phyloP scores from a whole-genome alignment of 2,329 filamentous ascomycete genomes.

The Penicillium sp. region DNA sequence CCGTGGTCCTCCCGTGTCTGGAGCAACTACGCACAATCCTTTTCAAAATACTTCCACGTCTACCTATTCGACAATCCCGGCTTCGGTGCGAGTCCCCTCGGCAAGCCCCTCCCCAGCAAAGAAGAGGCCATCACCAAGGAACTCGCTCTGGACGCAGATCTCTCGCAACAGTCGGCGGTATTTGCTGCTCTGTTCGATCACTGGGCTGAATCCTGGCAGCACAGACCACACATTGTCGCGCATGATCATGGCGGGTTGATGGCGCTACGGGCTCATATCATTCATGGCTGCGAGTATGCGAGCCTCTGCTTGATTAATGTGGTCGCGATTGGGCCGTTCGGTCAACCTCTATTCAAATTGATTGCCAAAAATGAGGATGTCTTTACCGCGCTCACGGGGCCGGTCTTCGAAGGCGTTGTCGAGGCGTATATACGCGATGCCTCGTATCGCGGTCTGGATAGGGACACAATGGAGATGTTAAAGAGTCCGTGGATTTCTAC shows the following conservation, averaged over 20 bases:
- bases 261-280: slow-evolving; percentile 41
- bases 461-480: slow-evolving; percentile 40
- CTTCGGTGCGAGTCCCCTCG: slow-evolving; percentile 44
- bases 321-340: slow-evolving; percentile 48
- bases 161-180: slow-evolving; percentile 43
- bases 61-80: slow-evolving; percentile 52
- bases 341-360: slow-evolving; percentile 48
- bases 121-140: slow-evolving; percentile 18
- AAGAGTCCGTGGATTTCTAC: slow-evolving; percentile 38
- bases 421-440: slow-evolving; percentile 49
- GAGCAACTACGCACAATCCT: slow-evolving; percentile 37
- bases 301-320: slow-evolving; percentile 49
- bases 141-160: slow-evolving; percentile 34
- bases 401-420: slow-evolving; percentile 44
- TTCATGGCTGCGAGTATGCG: slow-evolving; percentile 41
- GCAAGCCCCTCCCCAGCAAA: slow-evolving; percentile 15
- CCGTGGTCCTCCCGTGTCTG: slow-evolving; percentile 51
- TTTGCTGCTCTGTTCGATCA: slow-evolving; percentile 43
- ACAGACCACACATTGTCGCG: slow-evolving; percentile 44
- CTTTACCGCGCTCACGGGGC: slow-evolving; percentile 38
- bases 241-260: slow-evolving; percentile 52
- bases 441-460: slow-evolving; percentile 31
- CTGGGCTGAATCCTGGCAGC: slow-evolving; percentile 28
- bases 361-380: slow-evolving; percentile 39
- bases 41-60: slow-evolving; percentile 41